phyloP scores from a whole-genome alignment of 352 stramenopile genomes.

The Globisporangium camurandrum region DNA sequence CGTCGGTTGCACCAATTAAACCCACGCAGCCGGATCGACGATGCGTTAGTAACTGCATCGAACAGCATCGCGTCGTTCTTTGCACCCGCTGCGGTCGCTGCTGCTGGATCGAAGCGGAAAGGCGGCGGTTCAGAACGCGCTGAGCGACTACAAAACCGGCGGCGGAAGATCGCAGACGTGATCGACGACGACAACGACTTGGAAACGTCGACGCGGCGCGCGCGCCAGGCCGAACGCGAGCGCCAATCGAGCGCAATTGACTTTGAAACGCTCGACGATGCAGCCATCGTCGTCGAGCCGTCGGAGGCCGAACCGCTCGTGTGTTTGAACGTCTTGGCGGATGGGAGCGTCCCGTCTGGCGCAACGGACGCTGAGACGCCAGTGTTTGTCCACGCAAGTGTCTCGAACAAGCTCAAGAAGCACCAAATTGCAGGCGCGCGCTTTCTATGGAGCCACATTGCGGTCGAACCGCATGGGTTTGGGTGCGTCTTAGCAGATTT shows the following conservation, averaged over 20 bases:
- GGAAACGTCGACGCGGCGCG: slow-evolving; percentile 47
- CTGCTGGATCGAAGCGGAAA: slow-evolving; percentile 12
- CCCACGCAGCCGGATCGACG: too few species aligned
- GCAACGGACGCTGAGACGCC: slow-evolving; percentile 44
- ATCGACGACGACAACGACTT: slow-evolving; percentile 62
- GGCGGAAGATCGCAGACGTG: slow-evolving; percentile 56
- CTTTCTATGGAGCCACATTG: slow-evolving; percentile 84
- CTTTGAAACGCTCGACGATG: slow-evolving; percentile 23
- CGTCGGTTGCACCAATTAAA: neutral
- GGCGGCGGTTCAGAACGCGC: slow-evolving; percentile 12
- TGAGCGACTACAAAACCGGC: slow-evolving; percentile 32
- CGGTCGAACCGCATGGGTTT: slow-evolving; percentile 61
- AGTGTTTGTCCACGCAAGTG: slow-evolving; percentile 54
- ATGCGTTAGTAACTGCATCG: too few species aligned
- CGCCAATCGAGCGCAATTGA: slow-evolving; percentile 29
- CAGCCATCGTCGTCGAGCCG: slow-evolving; percentile 9
- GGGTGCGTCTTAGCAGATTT: slow-evolving; percentile 86
- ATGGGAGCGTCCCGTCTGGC: slow-evolving; percentile 33
- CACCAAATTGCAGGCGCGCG: slow-evolving; percentile 69
- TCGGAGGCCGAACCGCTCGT: slow-evolving; percentile 25
- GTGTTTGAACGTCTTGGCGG: slow-evolving; percentile 46
- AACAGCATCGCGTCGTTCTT: slow-evolving; percentile 7
- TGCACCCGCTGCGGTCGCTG: neutral
- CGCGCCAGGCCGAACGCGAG: slow-evolving; percentile 53
- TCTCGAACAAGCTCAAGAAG: slow-evolving; percentile 66